Percentiles rank a stretch among this genome's conserved stretches.
Evolutionary conservation across 179 eudicot species (phyloP).

Genomic region (Heliamphora ciliata): DNA sequence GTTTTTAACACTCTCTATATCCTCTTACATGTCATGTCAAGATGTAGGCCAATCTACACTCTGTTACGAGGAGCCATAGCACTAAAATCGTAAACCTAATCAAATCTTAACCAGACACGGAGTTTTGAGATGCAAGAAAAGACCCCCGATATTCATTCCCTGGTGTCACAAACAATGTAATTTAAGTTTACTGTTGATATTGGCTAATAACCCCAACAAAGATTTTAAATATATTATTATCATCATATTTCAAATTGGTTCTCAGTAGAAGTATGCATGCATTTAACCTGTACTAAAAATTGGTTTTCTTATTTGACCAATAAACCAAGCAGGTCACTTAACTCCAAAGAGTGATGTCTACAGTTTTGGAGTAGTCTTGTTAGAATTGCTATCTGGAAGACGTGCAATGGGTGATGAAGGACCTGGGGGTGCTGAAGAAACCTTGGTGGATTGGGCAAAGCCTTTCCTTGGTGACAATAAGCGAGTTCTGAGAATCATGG

Average conservation of each 20-base stretch:
- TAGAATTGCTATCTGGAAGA: slow-evolving; percentile 49
- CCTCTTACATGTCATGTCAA: too few relatives aligned
- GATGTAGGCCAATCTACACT: too few relatives aligned
- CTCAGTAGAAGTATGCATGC: background rate
- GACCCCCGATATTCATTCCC: too few relatives aligned
- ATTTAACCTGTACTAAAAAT: background rate
- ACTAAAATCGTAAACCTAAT: too few relatives aligned
- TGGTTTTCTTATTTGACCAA: background rate
- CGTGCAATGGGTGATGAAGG: slow-evolving; percentile 37
- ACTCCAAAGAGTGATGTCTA: slow-evolving; percentile 55
- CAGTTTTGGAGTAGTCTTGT: slow-evolving; percentile 50
- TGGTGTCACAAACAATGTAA: too few relatives aligned
- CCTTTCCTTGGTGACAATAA: slow-evolving; percentile 39
- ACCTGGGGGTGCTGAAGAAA: slow-evolving; percentile 23
- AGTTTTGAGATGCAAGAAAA: too few relatives aligned
- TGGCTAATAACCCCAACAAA: background rate
- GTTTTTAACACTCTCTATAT: too few relatives aligned
- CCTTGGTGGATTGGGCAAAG: slow-evolving; percentile 53
- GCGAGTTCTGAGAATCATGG: slow-evolving; percentile 46
- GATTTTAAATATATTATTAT: background rate
- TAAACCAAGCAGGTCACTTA: slow-evolving; percentile 36
- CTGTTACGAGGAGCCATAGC: too few relatives aligned
- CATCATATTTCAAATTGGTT: background rate
- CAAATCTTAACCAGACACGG: too few relatives aligned
- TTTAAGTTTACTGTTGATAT: too few relatives aligned